Conservation (phyloP, 1,284 basidiomycete species). For the Cutaneotrichosporon daszewskae region DNA sequence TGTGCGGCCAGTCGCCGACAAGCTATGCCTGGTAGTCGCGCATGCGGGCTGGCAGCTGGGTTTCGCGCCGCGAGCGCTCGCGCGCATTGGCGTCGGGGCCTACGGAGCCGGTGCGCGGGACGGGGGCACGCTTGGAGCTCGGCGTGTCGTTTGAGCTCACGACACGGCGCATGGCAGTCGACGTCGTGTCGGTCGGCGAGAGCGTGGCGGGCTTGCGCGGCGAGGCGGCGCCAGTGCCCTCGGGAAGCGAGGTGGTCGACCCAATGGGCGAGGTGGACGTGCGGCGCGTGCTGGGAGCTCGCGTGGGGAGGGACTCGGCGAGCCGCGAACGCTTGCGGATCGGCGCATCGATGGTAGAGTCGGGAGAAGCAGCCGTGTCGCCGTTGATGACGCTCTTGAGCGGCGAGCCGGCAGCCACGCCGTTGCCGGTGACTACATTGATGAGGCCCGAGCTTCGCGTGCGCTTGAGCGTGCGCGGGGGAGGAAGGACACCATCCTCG, state of each 20-base stretch:
- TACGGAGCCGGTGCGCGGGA: slow-evolving; percentile 12
- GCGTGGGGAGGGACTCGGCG: slow-evolving; percentile 4
- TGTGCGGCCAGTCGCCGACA: no score
- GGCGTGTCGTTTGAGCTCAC: slow-evolving; percentile 12
- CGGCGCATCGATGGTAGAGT: not conserved
- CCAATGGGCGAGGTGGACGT: slow-evolving; percentile 11
- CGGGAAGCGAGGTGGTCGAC: slow-evolving; percentile 4
- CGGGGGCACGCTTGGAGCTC: not conserved
- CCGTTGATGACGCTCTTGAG: slow-evolving; percentile 24
- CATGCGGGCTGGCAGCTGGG: slow-evolving; percentile 28
- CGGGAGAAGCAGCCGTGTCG: slow-evolving; percentile 3
- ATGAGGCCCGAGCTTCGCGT: slow-evolving; percentile 24
- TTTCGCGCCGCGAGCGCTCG: slow-evolving; percentile 29
- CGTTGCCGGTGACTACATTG: slow-evolving; percentile 9
- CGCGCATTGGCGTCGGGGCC: slow-evolving; percentile 15
- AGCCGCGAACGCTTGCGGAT: slow-evolving; percentile 13
- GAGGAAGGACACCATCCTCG: slow-evolving; percentile 10
- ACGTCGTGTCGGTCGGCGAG: slow-evolving; percentile 4
- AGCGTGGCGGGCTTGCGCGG: not conserved
- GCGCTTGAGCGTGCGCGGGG: slow-evolving; percentile 22
- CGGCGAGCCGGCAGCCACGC: slow-evolving; percentile 21
- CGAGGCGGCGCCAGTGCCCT: not conserved
- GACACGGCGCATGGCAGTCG: slow-evolving; percentile 14
- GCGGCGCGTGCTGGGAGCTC: slow-evolving; percentile 1
- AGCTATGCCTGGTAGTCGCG: slow-evolving; percentile 28